A percentile compares a stretch with the other conserved stretches of the same genome.
Evolutionary conservation across 2,329 filamentous ascomycete genomes (phyloP).

Genomic region (Pyrenochaeta sp.): DNA sequence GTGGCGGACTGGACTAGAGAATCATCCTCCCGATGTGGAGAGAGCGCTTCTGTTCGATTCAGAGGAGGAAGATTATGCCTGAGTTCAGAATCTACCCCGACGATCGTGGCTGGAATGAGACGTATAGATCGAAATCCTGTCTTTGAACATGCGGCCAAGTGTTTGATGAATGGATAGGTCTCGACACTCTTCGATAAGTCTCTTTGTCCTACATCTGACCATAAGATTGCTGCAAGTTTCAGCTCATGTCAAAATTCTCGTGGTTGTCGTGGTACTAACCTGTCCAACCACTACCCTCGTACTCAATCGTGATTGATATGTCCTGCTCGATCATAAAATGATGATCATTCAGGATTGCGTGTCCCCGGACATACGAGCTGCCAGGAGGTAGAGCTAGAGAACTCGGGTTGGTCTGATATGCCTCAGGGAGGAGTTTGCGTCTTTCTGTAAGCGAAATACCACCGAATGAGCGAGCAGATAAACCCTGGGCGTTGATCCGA

Average conservation of each 20-base stretch:
- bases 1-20: constrained; percentile 3
- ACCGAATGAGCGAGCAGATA: constrained; percentile 1
- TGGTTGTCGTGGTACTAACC: background rate
- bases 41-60: background rate
- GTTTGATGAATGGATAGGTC: constrained; percentile 4
- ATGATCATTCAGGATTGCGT: background rate
- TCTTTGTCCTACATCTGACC: constrained; percentile 8
- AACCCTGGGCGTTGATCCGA: constrained; percentile 8
- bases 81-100: constrained; percentile 2
- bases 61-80: constrained; percentile 2
- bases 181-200: constrained; percentile 1
- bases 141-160: constrained; percentile 3
- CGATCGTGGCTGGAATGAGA: background rate
- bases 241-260: background rate
- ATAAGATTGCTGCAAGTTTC: constrained; percentile 2
- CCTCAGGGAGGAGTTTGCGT: constrained; percentile 1
- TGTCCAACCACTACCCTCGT: constrained; percentile 7
- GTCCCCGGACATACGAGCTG: constrained; percentile 5
- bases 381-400: constrained; percentile 4
- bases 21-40: background rate
- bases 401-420: background rate
- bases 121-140: constrained; percentile 1
- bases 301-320: constrained; percentile 9
- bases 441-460: background rate
- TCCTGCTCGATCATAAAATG: constrained; percentile 10